Evolutionary conservation across 2,329 filamentous ascomycete genomes (phyloP), one percentile per base, ranked within the genome.

Genomic region (Lachnellula arida): DNA sequence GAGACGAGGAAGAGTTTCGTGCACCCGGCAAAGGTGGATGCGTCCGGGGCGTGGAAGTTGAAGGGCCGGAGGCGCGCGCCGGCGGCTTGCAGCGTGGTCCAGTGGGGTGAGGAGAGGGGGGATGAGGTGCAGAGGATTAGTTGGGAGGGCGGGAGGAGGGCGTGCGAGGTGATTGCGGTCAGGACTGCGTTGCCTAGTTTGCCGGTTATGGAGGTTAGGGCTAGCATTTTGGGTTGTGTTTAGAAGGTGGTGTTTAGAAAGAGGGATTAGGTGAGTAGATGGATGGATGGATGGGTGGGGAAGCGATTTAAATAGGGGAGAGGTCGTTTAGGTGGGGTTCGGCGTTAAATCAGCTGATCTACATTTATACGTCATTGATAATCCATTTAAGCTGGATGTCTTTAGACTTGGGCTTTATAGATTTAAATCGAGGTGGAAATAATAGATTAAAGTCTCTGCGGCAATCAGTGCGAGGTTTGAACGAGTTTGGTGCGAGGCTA

Each of bases 1-100:
- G 70, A 72, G n/a, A 72, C 62, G 14, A 65, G 63, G 56, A 67
- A 78, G 47, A 79, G 51, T 35, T 60, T 60, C 28, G 25, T 51
- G 39, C 58, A 58, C 25, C 54, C 58, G 22, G 50, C 14, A 35
- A 61, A 63, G 1, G 59, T 28, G 5, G 46, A 23, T 2, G 59
- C 54, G 5, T 34, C 5, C 2, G 54, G 52, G 19, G 47, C 44
- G n/a, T 62, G 53, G 49, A 60, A 64, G 44, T 60, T 53, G 23
- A 62, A 62, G 8, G 43, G 23, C 7, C 62, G 60, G 25, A 63
- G 44, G 47, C 60, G 56, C n/a, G 55, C 46, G 14, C 60, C 62
- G 44, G 58, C 35, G 1, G 57, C 34, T 61, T 66, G 49, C 51
- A 65, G 34, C 35, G 62, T 58, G 22, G 63, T 72, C 15, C 75